These are phyloP conservation scores for Syncephalastrum sp. DNA, from an alignment of 371 early-diverging fungal species.

Conservation along the genomic window DNA sequence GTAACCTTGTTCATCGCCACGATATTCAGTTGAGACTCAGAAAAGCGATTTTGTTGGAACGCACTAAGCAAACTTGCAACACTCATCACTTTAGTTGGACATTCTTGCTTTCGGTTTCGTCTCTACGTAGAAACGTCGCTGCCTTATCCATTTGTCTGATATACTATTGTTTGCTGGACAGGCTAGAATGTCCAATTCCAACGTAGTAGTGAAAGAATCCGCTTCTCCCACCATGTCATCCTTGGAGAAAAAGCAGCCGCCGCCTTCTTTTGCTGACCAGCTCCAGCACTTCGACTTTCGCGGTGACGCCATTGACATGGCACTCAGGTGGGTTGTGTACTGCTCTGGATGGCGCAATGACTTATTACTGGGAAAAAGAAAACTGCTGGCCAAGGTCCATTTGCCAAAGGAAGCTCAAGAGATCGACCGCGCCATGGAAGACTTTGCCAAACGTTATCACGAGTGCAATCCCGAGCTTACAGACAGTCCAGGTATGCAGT, in stretches of 20 bases:
- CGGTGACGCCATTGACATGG: slow-evolving; percentile 70
- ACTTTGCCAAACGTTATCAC: slow-evolving; percentile 81
- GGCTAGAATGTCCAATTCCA: too few relatives aligned
- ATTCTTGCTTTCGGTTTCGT: too few relatives aligned
- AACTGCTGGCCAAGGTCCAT: slow-evolving; percentile 70
- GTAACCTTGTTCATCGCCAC: too few relatives aligned
- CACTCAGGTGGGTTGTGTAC: slow-evolving; percentile 54
- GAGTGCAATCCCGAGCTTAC: slow-evolving; percentile 70
- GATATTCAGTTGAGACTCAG: too few relatives aligned
- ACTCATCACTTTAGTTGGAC: too few relatives aligned
- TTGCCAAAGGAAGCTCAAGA: slow-evolving; percentile 91
- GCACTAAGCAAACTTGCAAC: too few relatives aligned
- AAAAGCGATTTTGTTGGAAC: too few relatives aligned
- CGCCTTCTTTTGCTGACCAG: slow-evolving; percentile 28
- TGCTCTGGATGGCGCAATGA: background rate
- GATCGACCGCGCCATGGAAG: slow-evolving; percentile 85
- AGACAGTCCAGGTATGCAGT: slow-evolving; percentile 52
- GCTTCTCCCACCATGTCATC: too few relatives aligned
- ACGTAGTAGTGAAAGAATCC: too few relatives aligned
- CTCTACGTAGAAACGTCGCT: too few relatives aligned
- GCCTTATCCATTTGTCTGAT: too few relatives aligned
- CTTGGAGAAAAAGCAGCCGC: background rate
- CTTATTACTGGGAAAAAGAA: slow-evolving; percentile 37
- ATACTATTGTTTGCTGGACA: too few relatives aligned
- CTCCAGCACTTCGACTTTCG: slow-evolving; percentile 67